Evolutionary conservation across 2,329 filamentous ascomycete genomes (phyloP).

Genomic region (Malbranchea cinnamomea): DNA sequence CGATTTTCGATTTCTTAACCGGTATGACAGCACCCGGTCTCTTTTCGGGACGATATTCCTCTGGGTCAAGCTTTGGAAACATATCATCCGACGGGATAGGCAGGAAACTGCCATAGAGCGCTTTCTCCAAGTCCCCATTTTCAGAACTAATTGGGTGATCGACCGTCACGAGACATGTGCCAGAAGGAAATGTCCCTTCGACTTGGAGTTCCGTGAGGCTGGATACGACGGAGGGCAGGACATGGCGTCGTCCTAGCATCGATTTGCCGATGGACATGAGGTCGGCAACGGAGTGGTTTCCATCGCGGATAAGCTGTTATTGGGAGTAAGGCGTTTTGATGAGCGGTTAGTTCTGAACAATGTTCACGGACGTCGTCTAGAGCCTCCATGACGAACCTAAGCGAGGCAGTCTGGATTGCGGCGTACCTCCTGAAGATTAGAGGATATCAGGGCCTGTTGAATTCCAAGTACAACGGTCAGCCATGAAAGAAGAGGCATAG

Average conservation of each 20-base stretch:
- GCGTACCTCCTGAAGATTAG: slow-evolving; percentile 68
- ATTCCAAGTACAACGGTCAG: slow-evolving; percentile 1
- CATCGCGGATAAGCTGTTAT: slow-evolving; percentile 75
- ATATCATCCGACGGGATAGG: slow-evolving; percentile 55
- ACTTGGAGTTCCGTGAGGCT: slow-evolving; percentile 78
- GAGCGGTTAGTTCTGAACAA: not conserved
- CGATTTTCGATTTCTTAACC: slow-evolving; percentile 50
- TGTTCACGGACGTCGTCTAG: slow-evolving; percentile 1
- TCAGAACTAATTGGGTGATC: slow-evolving; percentile 77
- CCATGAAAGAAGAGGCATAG: not conserved
- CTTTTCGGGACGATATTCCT: slow-evolving; percentile 50
- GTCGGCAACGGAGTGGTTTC: slow-evolving; percentile 76
- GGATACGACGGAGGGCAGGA: slow-evolving; percentile 64
- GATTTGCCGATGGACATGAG: slow-evolving; percentile 84
- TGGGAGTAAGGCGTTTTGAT: slow-evolving; percentile 4
- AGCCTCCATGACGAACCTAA: not conserved
- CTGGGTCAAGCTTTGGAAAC: slow-evolving; percentile 51
- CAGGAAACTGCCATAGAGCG: slow-evolving; percentile 81
- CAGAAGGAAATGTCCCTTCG: slow-evolving; percentile 80
- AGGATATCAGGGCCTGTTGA: slow-evolving; percentile 46
- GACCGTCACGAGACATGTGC: slow-evolving; percentile 88
- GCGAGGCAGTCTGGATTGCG: not conserved
- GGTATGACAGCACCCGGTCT: slow-evolving; percentile 69
- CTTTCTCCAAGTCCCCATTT: slow-evolving; percentile 72
- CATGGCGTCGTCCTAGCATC: slow-evolving; percentile 86